Evolutionary conservation across 73 alveolate genomes (phyloP), one percentile per base, ranked within the genome.

Genomic region (Urostyla sp.): DNA sequence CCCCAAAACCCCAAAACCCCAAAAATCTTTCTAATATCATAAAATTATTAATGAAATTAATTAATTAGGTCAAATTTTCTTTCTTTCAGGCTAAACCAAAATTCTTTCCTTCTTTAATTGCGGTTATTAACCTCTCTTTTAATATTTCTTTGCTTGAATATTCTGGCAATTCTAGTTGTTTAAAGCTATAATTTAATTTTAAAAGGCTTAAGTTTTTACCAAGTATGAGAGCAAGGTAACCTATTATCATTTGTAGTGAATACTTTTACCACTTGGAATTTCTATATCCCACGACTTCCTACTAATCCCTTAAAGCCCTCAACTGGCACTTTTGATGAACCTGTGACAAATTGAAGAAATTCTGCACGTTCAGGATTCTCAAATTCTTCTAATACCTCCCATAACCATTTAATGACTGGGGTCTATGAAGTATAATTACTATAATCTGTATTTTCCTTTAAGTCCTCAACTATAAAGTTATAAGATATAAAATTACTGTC

Each of bases 161-260:
- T 37, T 97, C 99, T 45, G 99, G 99, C 79, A 97, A 84, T 80
- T 97, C 99, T 59, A 97, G 90, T 90, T 96, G 97, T 75, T 94
- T 94, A 66, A 95, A 87, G 32, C 79, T 63, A 63, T 63, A 38
- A 3, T 4, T 21, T 63, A 15, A 5, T 37, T 20, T 13, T 10
- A 5, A 21, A n/a, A 34, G 5, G 10, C 8, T 11, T 31, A 21
- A 27, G n/a, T 84, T 15, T 83, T 85, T 87, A 87, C 90, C 99
- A 95, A 37, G 99, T 95, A 81, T 95, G 99, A 23, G 99, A 97
- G 13, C 95, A 90, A 49, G 99, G 99, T 45, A 95, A 80, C 87
- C 96, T 85, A 72, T 94, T 94, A 43, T 37, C 81, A 66, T 88
- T 88, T 31, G 54, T 60, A 54, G 87, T 89, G 75, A 85, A 85